Evolutionary conservation across 805 yeast species (phyloP), one percentile per base, ranked within the genome.

Genomic region (Sungouiozyma intestinalis): DNA sequence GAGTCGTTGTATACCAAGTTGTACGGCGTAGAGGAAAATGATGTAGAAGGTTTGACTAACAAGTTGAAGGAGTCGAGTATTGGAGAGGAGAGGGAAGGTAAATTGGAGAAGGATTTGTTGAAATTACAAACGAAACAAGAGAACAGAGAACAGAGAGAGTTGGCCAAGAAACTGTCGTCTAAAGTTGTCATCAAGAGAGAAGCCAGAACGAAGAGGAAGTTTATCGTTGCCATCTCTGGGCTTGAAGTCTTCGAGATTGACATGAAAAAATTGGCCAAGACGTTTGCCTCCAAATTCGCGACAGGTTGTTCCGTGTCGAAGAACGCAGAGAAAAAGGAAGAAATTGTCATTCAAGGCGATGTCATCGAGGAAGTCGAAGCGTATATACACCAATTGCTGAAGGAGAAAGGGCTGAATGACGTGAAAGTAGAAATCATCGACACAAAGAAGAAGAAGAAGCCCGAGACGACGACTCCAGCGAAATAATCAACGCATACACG

Each of bases 251-350:
- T 86, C 58, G 90, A 81, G 46, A 74, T 86, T 46, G 96, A 88
- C 58, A 74, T 85, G 76, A 88, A 88, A 68, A 88, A 87, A 58
- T 70, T 86, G 50, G 84, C 95, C 36, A 90, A 90, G 71, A 79
- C 87, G 0, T 88, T 90, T 64, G 92, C 97, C 0, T 81, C 92
- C 31, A 86, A 84, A 62, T 88, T 90, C 58, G 97, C 97, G 13
- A 88, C 97, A 7, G 97, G 97, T 40, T 90, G 96, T 21, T 79
- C 92, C 17, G 95, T 88, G 13, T 79, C 87, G 3, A 88, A 88
- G 65, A 84, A 78, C 49, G 87, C 79, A 3, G 97, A 88, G 50
- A 88, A 88, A 65, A 85, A 83, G 60, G 96, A 90, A 48, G 97
- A 88, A 58, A 77, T 88, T 43, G 75, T 85, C 45, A 81, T 88